phyloP scores from a whole-genome alignment of 768 basidiomycete species.

The Boletellus emodensis region DNA sequence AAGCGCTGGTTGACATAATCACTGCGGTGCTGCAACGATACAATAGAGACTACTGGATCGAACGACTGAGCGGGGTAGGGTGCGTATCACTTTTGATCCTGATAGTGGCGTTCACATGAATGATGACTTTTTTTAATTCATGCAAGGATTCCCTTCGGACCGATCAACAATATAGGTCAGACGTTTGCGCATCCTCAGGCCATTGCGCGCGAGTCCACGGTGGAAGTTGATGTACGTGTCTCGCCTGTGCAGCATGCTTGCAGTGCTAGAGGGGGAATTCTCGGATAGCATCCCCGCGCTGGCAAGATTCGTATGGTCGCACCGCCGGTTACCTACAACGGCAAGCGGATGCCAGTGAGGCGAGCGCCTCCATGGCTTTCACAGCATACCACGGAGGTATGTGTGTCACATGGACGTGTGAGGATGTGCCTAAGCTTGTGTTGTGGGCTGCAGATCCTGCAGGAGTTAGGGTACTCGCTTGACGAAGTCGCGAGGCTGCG shows the following conservation, averaged over 20 bases:
- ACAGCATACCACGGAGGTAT: slow-evolving; percentile 76
- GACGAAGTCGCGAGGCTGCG: slow-evolving; percentile 43
- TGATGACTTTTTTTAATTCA: slow-evolving; percentile 6
- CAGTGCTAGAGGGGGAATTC: slow-evolving; percentile 10
- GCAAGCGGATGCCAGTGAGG: slow-evolving; percentile 66
- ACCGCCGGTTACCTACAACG: slow-evolving; percentile 80
- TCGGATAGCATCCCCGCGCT: slow-evolving; percentile 61
- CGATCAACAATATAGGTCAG: slow-evolving; percentile 87
- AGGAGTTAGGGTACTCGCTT: slow-evolving; percentile 40
- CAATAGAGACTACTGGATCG: slow-evolving; percentile 70
- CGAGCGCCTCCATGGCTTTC: slow-evolving; percentile 85
- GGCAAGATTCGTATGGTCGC: slow-evolving; percentile 77
- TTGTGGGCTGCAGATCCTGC: slow-evolving; percentile 32
- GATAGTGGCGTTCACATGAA: slow-evolving; percentile 5
- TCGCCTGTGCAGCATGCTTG: slow-evolving; percentile 30
- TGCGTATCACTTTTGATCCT: slow-evolving; percentile 35
- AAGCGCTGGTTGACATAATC: slow-evolving; percentile 65
- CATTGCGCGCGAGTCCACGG: slow-evolving; percentile 65
- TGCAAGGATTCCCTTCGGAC: slow-evolving; percentile 74
- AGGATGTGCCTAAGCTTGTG: not conserved
- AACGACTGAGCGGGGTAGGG: slow-evolving; percentile 74
- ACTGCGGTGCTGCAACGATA: slow-evolving; percentile 53
- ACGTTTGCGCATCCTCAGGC: slow-evolving; percentile 90
- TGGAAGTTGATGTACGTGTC: slow-evolving; percentile 69
- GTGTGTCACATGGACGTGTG: slow-evolving; percentile 9